Evolutionary conservation across 2,329 filamentous ascomycete species (phyloP).

Genomic region (Cercospora sesami): DNA sequence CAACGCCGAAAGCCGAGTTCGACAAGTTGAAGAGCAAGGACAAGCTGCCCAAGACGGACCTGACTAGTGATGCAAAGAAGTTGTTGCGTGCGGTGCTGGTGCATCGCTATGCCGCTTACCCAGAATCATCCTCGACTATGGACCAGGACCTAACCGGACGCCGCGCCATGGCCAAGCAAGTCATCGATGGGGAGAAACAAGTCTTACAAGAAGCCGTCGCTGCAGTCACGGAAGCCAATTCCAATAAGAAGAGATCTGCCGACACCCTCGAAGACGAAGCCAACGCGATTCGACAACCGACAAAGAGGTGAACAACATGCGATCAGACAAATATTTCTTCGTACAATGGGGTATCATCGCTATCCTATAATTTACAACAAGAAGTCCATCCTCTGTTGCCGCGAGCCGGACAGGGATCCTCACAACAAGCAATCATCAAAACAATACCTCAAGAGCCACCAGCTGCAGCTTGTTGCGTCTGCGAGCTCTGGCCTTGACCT

Average conservation of each 20-base stretch:
- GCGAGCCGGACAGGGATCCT: not conserved
- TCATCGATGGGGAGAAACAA: slow-evolving; percentile 71
- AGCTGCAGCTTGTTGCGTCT: slow-evolving; percentile 4
- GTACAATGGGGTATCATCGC: slow-evolving; percentile 31
- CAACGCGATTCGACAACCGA: slow-evolving; percentile 23
- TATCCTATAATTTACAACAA: slow-evolving; percentile 27
- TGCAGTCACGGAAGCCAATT: slow-evolving; percentile 21
- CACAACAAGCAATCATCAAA: slow-evolving; percentile 9
- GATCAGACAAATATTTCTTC: slow-evolving; percentile 19
- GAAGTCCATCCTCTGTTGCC: not conserved
- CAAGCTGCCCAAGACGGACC: slow-evolving; percentile 46
- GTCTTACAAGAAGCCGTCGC: slow-evolving; percentile 57
- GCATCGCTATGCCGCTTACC: slow-evolving; percentile 53
- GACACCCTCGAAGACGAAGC: slow-evolving; percentile 30
- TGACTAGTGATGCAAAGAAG: slow-evolving; percentile 40
- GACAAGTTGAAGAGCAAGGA: slow-evolving; percentile 44
- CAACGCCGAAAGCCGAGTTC: slow-evolving; percentile 45
- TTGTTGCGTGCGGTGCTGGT: slow-evolving; percentile 45
- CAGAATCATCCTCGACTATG: slow-evolving; percentile 28
- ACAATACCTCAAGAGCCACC: slow-evolving; percentile 1
- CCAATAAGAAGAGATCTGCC: slow-evolving; percentile 28
- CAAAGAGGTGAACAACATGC: slow-evolving; percentile 22
- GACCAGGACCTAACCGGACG: slow-evolving; percentile 52
- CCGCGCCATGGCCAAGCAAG: slow-evolving; percentile 60
- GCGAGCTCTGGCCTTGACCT: slow-evolving; percentile 8